These are phyloP conservation scores for Schwanniomyces vanrijiae DNA, from an alignment of 805 yeast genomes.

Conservation along the genomic window DNA sequence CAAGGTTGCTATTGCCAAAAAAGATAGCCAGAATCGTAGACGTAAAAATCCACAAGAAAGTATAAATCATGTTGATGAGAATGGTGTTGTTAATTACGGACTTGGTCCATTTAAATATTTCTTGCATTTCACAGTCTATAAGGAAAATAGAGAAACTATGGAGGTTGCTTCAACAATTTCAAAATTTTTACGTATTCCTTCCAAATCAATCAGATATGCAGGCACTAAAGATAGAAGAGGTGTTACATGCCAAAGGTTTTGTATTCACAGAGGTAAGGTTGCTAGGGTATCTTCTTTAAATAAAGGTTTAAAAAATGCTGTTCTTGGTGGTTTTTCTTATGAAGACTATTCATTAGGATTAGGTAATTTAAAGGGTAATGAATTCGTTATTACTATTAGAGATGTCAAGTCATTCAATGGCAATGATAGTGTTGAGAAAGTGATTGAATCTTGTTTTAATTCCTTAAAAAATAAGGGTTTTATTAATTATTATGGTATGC, in stretches of 20 bases:
- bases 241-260: slow-evolving; percentile 83
- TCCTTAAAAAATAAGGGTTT: slow-evolving; percentile 71
- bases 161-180: slow-evolving; percentile 80
- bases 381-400: slow-evolving; percentile 80
- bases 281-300: slow-evolving; percentile 78
- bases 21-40: slow-evolving; percentile 30
- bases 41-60: slow-evolving; percentile 38
- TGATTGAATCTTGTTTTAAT: slow-evolving; percentile 52
- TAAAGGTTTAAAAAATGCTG: slow-evolving; percentile 71
- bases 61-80: slow-evolving; percentile 40
- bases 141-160: slow-evolving; percentile 97
- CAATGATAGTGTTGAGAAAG: slow-evolving; percentile 36
- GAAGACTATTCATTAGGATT: slow-evolving; percentile 60
- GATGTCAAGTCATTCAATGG: slow-evolving; percentile 51
- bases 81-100: slow-evolving; percentile 65
- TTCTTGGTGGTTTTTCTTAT: slow-evolving; percentile 77
- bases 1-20: slow-evolving; percentile 55
- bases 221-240: slow-evolving; percentile 98
- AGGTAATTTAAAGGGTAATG: slow-evolving; percentile 89
- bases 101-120: slow-evolving; percentile 70
- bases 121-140: slow-evolving; percentile 78
- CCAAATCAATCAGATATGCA: slow-evolving; percentile 72
- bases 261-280: slow-evolving; percentile 66
- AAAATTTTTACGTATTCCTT: slow-evolving; percentile 72
- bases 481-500: slow-evolving; percentile 97